Base-by-base conservation (phyloP, 2,329 filamentous ascomycete genomes). In the Metarhizium robertsii region DNA sequence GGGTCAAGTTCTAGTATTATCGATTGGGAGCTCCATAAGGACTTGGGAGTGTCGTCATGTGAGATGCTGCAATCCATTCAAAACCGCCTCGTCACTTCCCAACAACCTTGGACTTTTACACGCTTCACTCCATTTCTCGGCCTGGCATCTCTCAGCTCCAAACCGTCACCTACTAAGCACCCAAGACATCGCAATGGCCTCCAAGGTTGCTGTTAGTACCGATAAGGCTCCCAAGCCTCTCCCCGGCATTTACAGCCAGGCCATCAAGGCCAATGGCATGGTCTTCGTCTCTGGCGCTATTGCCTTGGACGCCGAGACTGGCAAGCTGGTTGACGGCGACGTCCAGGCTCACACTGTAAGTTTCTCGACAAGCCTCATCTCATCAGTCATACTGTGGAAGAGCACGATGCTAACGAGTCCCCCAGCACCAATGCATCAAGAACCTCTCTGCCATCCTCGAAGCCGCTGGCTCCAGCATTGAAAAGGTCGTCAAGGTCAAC, bases 261-360 rank as follows among this genome's bases (percentile, higher is more conserved):
- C 86, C 64, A 85, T 90, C 69, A 78, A 81, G 62, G 85, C 85
- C 58, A 83, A 83, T 60, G 80, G 81, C 60, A 76, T 85, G 61
- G 79, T 90, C 70, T 90, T 83, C 71, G 79, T 86, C 66, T 88
- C 86, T 0, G 87, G 87, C 61, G 83, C 86, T 62, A 85, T 90
- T 61, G 84, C 86, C 60, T 82, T 83, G 61, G 83, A 87, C 68
- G 73, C 77, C 48, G 70, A 73, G 54, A 71, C 71, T 6, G 81
- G 80, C 59, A 77, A 81, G 61, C 74, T 88, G 54, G 75, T 87
- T 59, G 74, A 81, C 49, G 86, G 85, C 53, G 80, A 75, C 66
- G 81, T 90, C 62, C 79, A 81, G 55, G 79, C 84, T 54, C 82
- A 86, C 70, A 89, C 87, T 42, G 74, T 74, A 61, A 60, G 69